Evolutionary conservation across 257 asterid species (phyloP), one percentile per base, ranked within the genome.

Genomic region (Petunia secreta): DNA sequence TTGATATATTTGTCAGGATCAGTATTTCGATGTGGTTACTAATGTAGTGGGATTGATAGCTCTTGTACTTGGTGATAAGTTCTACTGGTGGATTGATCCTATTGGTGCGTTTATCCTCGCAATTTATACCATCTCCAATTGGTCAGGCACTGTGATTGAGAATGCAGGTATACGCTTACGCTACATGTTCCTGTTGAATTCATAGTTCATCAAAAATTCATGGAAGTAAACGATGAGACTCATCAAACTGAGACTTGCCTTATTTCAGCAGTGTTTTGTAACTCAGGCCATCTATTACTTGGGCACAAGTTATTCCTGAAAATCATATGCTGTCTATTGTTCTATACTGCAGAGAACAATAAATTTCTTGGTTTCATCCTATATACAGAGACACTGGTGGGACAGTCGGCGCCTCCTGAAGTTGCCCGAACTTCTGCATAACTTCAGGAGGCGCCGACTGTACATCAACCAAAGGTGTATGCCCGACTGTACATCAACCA

Each of bases 361-460:
- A 25, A 25, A 25, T 16, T 69, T 46, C 6, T 69, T 6, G 1
- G 41, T 44, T 40, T 44, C 8, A 2, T 75, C 8, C 7, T 39
- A 41, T 14, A 52, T 77, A 77, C 64, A 89, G 94, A 83, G 77
- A 88, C 95, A 53, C 79, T 91, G 41, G 95, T 92, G 6, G 92
- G 97, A 76, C 91, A 91, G 78, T 82, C 95, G 1, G 97, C 97
- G 82, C 91, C 95, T 40, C 93, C 94, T 0, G 90, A 89, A 81
- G 87, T 89, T n/a, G n/a, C n/a, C n/a, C n/a, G n/a, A n/a, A n/a
- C n/a, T n/a, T n/a, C n/a, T n/a, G n/a, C n/a, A n/a, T n/a, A n/a
- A n/a, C n/a, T n/a, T n/a, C n/a, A n/a, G n/a, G n/a, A n/a, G n/a
- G n/a, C n/a, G n/a, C n/a, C n/a, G n/a, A n/a, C n/a, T n/a, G n/a